Evolutionary conservation across 129 eudicot genomes (phyloP).

Genomic region (Centrapalus pauciflorus): DNA sequence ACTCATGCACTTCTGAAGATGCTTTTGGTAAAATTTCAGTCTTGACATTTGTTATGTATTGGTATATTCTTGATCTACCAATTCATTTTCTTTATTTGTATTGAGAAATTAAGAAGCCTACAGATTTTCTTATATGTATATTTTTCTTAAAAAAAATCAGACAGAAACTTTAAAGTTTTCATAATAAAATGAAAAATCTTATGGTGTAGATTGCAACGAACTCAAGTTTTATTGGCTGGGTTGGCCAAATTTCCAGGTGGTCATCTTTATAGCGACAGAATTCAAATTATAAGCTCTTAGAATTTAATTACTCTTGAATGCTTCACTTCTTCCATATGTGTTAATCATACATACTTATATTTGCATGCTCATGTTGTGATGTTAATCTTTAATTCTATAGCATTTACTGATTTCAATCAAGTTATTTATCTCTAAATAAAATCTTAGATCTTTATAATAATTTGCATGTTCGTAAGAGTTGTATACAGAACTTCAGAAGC

Average conservation of each 20-base stretch:
- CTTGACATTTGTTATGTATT: not conserved
- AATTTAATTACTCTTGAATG: not conserved
- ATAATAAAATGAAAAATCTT: not conserved
- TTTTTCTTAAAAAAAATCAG: not conserved
- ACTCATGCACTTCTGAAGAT: conserved; percentile 89
- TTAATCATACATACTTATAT: not conserved
- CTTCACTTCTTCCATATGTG: not conserved
- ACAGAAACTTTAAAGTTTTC: not conserved
- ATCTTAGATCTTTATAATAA: too few species aligned
- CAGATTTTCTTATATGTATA: not conserved
- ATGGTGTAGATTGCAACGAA: not conserved
- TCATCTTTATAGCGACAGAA: not conserved
- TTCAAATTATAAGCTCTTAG: not conserved
- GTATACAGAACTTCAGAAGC: not conserved
- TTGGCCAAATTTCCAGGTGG: not conserved
- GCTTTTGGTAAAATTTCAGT: conserved; percentile 59
- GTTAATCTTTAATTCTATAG: not conserved
- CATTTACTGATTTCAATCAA: not conserved
- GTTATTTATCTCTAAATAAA: not conserved
- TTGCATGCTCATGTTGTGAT: not conserved
- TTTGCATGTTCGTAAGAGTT: not conserved
- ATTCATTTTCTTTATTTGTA: not conserved
- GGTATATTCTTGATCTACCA: not conserved
- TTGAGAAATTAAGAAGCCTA: not conserved
- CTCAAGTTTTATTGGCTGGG: not conserved